phyloP scores from a whole-genome alignment of 2,329 filamentous ascomycete genomes.

The Volutella citrinella region DNA sequence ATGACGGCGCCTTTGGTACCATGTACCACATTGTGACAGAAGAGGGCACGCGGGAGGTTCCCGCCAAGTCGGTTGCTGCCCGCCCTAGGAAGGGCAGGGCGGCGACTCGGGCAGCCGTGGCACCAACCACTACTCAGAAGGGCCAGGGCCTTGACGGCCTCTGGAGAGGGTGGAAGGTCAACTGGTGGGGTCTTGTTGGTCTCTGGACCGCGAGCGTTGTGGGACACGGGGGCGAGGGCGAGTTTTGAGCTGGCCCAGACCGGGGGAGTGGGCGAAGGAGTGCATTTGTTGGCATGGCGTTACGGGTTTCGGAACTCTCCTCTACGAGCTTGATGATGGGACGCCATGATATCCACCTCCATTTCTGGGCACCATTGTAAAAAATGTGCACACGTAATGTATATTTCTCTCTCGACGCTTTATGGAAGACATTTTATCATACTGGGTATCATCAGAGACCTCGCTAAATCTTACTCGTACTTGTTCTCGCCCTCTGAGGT shows the following conservation, averaged over 20 bases:
- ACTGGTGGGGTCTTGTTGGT: constrained; percentile 73
- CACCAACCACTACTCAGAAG: constrained; percentile 42
- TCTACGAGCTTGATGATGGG: constrained; percentile 38
- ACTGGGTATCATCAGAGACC: constrained; percentile 9
- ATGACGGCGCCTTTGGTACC: constrained; percentile 83
- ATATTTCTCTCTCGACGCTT: constrained; percentile 17
- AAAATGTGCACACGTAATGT: constrained; percentile 20
- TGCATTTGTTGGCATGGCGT: constrained; percentile 33
- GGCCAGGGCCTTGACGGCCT: constrained; percentile 68
- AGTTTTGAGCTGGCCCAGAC: too few species aligned
- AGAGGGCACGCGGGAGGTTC: constrained; percentile 64
- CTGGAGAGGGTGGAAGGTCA: constrained; percentile 74
- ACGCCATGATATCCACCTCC: constrained; percentile 40
- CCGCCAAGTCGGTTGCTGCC: constrained; percentile 30
- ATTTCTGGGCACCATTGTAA: constrained; percentile 19
- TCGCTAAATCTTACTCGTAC: too few species aligned
- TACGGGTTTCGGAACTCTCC: constrained; percentile 33
- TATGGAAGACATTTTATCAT: constrained; percentile 6
- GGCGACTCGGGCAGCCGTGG: constrained; percentile 27
- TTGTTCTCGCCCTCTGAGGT: too few species aligned
- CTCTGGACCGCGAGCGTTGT: constrained; percentile 69
- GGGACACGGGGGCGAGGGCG: constrained; percentile 58
- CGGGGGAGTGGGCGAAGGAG: constrained; percentile 18
- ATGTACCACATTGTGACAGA: constrained; percentile 84
- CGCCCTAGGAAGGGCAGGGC: constrained; percentile 31